phyloP scores from a whole-genome alignment of 768 basidiomycete genomes.

The Leccinum uliginosum region DNA sequence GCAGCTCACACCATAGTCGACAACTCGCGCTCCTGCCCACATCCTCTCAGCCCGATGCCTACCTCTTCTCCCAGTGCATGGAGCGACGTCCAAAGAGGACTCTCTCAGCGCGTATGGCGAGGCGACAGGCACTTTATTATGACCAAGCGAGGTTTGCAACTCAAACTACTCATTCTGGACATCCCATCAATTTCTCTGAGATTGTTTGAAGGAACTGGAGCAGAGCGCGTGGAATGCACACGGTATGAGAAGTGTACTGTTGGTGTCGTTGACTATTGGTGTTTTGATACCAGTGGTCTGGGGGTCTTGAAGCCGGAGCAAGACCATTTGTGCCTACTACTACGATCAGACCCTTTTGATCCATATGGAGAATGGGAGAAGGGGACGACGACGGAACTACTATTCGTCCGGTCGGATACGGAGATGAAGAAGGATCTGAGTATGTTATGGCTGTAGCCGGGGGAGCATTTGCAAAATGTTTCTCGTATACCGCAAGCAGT shows the following conservation, averaged over 20 bases:
- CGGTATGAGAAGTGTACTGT: conserved; percentile 20
- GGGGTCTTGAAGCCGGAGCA: conserved; percentile 21
- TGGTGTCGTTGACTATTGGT: conserved; percentile 31
- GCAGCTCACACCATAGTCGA: background rate
- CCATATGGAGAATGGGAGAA: conserved; percentile 27
- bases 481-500: background rate
- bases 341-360: conserved; percentile 29
- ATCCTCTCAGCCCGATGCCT: background rate
- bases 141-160: conserved; percentile 31
- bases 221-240: conserved; percentile 8
- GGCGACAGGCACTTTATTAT: conserved; percentile 27
- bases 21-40: too few relatives aligned
- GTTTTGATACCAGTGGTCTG: conserved; percentile 26
- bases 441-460: conserved; percentile 23
- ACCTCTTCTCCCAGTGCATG: background rate
- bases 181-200: conserved; percentile 16
- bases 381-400: conserved; percentile 22
- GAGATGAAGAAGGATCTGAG: conserved; percentile 16
- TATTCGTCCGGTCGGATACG: conserved; percentile 19
- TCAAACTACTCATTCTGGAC: conserved; percentile 21
- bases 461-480: too few relatives aligned
- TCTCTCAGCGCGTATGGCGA: conserved; percentile 14
- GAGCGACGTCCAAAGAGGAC: background rate
- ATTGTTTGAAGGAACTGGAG: conserved; percentile 16
- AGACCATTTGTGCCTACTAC: conserved; percentile 27